Evolutionary conservation across 2,329 filamentous ascomycete species (phyloP).

Genomic region (Bisporella sp.): DNA sequence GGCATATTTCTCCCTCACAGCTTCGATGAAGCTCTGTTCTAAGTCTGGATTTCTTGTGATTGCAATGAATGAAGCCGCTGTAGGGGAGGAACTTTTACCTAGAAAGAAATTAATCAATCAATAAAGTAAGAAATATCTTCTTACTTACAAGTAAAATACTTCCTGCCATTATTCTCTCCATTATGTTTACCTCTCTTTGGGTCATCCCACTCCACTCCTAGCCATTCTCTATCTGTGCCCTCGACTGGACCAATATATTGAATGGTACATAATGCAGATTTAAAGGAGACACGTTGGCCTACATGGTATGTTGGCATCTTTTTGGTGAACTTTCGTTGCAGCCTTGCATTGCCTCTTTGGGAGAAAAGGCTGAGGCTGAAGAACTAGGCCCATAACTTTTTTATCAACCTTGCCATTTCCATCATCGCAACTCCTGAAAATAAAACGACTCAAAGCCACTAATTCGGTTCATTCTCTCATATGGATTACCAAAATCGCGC

Average conservation of each 20-base stretch:
- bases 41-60: slow-evolving; percentile 57
- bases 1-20: slow-evolving; percentile 78
- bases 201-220: slow-evolving; percentile 97
- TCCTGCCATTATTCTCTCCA: slow-evolving; percentile 69
- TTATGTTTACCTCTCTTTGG: slow-evolving; percentile 80
- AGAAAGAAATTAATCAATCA: slow-evolving; percentile 7
- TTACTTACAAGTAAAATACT: slow-evolving; percentile 73
- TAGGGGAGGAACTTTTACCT: slow-evolving; percentile 56
- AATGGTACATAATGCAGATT: slow-evolving; percentile 72
- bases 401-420: background rate
- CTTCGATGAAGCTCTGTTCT: slow-evolving; percentile 68
- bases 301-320: slow-evolving; percentile 33
- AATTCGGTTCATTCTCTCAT: slow-evolving; percentile 1
- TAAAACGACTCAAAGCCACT: background rate
- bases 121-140: background rate
- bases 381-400: slow-evolving; percentile 9
- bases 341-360: background rate
- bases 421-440: too few relatives aligned
- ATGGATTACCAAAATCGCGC: slow-evolving; percentile 86
- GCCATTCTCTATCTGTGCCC: slow-evolving; percentile 66
- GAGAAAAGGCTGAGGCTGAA: slow-evolving; percentile 16
- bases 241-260: slow-evolving; percentile 73
- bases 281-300: slow-evolving; percentile 76
- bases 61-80: slow-evolving; percentile 80
- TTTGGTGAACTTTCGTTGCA: background rate